Conservation (phyloP, 2,329 filamentous ascomycete species). For the Geosmithia flava region DNA sequence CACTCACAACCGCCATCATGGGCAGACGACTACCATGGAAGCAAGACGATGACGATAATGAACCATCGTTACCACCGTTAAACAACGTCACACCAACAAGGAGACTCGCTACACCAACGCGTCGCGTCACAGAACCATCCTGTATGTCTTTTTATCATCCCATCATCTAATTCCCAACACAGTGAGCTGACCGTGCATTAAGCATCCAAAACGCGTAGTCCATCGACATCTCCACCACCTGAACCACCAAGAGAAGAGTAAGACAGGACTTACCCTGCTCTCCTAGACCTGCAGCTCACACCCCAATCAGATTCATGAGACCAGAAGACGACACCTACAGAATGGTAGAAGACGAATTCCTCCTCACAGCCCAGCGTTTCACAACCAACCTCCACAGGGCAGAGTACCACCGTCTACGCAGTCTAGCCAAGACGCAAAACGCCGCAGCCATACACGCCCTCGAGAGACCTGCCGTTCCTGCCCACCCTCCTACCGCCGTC, state of each 20-base stretch:
- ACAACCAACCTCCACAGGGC: slow-evolving; percentile 67
- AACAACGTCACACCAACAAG: neutral
- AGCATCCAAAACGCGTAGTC: slow-evolving; percentile 17
- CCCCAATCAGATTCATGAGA: slow-evolving; percentile 42
- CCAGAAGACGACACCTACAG: slow-evolving; percentile 62
- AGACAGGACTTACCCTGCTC: too few species aligned
- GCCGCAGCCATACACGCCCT: slow-evolving; percentile 36
- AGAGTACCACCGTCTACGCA: slow-evolving; percentile 60
- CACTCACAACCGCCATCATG: slow-evolving; percentile 19
- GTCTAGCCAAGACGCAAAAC: slow-evolving; percentile 39
- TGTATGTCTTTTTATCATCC: neutral
- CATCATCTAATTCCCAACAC: too few species aligned
- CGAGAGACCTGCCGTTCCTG: slow-evolving; percentile 34
- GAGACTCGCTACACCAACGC: neutral
- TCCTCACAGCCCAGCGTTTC: slow-evolving; percentile 53
- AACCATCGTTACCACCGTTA: neutral
- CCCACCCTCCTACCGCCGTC: slow-evolving; percentile 19
- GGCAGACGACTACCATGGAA: slow-evolving; percentile 41
- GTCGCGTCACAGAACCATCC: neutral
- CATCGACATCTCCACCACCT: slow-evolving; percentile 40
- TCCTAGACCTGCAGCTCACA: neutral
- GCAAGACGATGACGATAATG: slow-evolving; percentile 6
- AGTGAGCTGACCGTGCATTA: neutral
- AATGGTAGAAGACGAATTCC: slow-evolving; percentile 77
- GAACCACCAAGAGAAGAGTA: slow-evolving; percentile 34